A percentile compares a stretch with the other conserved stretches of the same genome.
Evolutionary conservation across 495 filamentous ascomycete genomes (phyloP).

Genomic region (Articulospora tetracladia): DNA sequence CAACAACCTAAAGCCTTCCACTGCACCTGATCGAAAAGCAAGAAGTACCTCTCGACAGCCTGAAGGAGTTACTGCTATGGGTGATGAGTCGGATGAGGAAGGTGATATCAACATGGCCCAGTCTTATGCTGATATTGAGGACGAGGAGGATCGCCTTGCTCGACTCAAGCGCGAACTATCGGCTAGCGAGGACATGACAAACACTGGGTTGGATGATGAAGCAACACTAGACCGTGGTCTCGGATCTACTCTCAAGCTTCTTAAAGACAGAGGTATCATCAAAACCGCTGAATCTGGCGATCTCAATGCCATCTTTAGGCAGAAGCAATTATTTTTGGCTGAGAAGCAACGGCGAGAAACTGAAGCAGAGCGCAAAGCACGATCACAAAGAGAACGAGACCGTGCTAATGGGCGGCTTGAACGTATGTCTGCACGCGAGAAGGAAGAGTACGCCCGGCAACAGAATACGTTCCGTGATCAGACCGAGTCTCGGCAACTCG

Average conservation of each 20-base stretch:
- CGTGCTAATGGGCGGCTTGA: conserved; percentile 77
- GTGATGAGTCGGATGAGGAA: conserved; percentile 44
- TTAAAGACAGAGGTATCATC: conserved; percentile 79
- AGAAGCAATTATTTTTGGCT: conserved; percentile 74
- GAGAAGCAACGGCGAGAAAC: conserved; percentile 72
- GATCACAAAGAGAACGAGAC: conserved; percentile 82
- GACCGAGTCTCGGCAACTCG: conserved; percentile 72
- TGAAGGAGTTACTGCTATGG: conserved; percentile 41
- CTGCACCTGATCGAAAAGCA: conserved; percentile 58
- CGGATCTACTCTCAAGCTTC: conserved; percentile 74
- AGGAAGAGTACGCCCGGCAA: conserved; percentile 82
- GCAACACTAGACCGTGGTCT: conserved; percentile 71
- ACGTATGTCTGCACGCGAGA: conserved; percentile 80
- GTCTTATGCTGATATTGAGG: conserved; percentile 53
- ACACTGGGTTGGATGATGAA: conserved; percentile 82
- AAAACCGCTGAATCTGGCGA: conserved; percentile 57
- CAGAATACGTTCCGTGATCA: conserved; percentile 87
- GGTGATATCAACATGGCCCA: conserved; percentile 65
- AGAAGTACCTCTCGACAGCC: conserved; percentile 31
- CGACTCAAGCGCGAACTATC: conserved; percentile 48
- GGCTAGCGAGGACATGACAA: conserved; percentile 51
- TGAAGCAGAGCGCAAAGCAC: conserved; percentile 72
- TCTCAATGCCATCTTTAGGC: conserved; percentile 64
- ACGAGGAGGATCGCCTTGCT: conserved; percentile 46
- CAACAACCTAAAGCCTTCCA: conserved; percentile 62